Base-by-base conservation (phyloP, 208 protist species). In the Zelonia costaricensis region DNA sequence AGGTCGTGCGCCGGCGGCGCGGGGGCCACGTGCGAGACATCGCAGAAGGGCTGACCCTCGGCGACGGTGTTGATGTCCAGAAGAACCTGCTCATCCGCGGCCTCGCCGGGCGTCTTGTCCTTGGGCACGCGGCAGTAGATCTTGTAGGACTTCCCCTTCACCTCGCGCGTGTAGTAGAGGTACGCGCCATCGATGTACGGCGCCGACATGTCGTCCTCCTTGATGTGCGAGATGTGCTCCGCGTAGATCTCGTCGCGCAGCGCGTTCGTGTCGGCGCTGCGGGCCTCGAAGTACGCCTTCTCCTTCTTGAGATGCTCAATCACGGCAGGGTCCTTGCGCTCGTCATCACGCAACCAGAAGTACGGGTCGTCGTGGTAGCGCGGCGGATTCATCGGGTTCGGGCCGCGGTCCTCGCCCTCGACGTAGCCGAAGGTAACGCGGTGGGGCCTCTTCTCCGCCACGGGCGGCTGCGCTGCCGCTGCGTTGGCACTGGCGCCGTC, bases 341-440 rank as follows among this genome's bases (percentile, higher is more conserved):
- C 42, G 64, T 96, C 91, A 49, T 94, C 87, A 39, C 91, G 82
- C 36, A 96, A 61, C 88, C 91, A 96, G 72, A 93, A 96, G 53
- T 88, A 78, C 2, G 76, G 79, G 52, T 96, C 91, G 23, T 91
- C 72, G 36, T 67, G 76, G 25, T 71, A 59, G 36, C 77, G 80
- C 2, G 91, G 91, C 5, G 91, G 91, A 70, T 96, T 76, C 74
- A 96, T 96, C 23, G 88, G 85, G 59, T 88, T 88, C 18, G 82
- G 73, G 0, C 86, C 90, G 39, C 90, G 90, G 62, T 95, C 75
- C 60, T 95, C 82, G 5, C 85, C 90, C n/a, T 82, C 76, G 23
- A 95, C 86, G 38, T 77, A 74, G 12, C 90, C 90, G 49, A 93
- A 93, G 35, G 78, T 64, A 4, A 95, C 86, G 46, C 66, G 73